Evolutionary conservation across 345 rosid genomes (phyloP).

Genomic region (Gossypium raimondii): DNA sequence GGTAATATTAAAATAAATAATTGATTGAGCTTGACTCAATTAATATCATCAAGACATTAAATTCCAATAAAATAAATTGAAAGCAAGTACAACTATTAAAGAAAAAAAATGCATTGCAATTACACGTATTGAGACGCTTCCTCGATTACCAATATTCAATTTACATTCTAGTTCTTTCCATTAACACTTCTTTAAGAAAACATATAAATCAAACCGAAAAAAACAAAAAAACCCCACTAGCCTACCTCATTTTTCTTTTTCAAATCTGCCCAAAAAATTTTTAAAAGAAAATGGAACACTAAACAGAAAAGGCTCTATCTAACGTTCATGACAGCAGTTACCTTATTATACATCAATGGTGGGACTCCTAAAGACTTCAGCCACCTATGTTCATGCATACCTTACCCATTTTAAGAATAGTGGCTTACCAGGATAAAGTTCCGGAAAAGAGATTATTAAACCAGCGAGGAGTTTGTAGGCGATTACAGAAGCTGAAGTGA

Average conservation of each 20-base stretch:
- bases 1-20: too few relatives aligned
- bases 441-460: not conserved
- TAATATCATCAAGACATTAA: too few relatives aligned
- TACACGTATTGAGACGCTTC: not conserved
- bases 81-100: not conserved
- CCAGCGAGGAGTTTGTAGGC: constrained; percentile 9
- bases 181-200: not conserved
- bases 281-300: not conserved
- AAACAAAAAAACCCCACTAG: not conserved
- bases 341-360: constrained; percentile 24
- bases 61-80: too few relatives aligned
- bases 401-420: constrained; percentile 14
- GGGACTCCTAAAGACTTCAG: constrained; percentile 14
- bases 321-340: not conserved
- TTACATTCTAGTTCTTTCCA: constrained; percentile 17
- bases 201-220: constrained; percentile 1
- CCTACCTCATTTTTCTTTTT: constrained; percentile 27
- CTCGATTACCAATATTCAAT: constrained; percentile 10
- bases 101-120: not conserved
- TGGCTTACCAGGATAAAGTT: not conserved
- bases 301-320: not conserved
- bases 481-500: constrained; percentile 30
- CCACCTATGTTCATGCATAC: constrained; percentile 18
- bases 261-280: not conserved
- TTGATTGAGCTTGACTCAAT: too few relatives aligned